Conservation (phyloP, 352 stramenopile genomes). For the Phytophthora palmivora region DNA sequence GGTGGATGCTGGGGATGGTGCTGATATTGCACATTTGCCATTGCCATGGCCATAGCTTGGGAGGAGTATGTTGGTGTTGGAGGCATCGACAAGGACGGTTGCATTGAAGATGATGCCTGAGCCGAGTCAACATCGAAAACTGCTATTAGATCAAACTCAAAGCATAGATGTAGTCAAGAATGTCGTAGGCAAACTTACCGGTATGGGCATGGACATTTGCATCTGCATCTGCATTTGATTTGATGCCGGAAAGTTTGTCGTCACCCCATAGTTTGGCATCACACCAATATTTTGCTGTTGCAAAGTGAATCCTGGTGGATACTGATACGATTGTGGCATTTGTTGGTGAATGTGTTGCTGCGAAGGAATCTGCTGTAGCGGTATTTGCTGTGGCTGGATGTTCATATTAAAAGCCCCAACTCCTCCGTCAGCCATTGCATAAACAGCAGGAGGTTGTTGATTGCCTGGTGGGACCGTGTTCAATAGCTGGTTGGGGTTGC, state of each 20-base stretch:
- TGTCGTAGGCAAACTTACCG: constrained; percentile 27
- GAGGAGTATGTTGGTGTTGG: constrained; percentile 39
- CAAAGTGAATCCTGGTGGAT: constrained; percentile 52
- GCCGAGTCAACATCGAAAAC: not conserved
- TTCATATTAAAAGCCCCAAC: constrained; percentile 45
- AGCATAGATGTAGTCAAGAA: constrained; percentile 1
- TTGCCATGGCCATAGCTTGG: constrained; percentile 44
- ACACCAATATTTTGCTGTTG: constrained; percentile 48
- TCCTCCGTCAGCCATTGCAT: constrained; percentile 49
- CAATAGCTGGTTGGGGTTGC: constrained; percentile 38
- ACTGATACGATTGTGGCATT: constrained; percentile 38
- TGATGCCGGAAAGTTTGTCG: constrained; percentile 44
- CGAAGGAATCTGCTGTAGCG: constrained; percentile 21
- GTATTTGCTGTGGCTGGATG: constrained; percentile 33
- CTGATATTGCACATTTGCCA: constrained; percentile 44
- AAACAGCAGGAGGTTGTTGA: constrained; percentile 44
- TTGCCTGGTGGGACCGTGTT: constrained; percentile 17
- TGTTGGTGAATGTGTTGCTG: constrained; percentile 37
- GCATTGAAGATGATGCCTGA: constrained; percentile 40
- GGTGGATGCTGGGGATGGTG: constrained; percentile 27
- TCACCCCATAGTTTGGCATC: constrained; percentile 60
- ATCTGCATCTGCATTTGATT: constrained; percentile 53
- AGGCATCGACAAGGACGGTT: constrained; percentile 38
- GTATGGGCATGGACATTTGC: constrained; percentile 42
- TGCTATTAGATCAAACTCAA: constrained; percentile 9